Evolutionary conservation across 352 stramenopile genomes (phyloP).

Genomic region (Globisporangium abappressorium): DNA sequence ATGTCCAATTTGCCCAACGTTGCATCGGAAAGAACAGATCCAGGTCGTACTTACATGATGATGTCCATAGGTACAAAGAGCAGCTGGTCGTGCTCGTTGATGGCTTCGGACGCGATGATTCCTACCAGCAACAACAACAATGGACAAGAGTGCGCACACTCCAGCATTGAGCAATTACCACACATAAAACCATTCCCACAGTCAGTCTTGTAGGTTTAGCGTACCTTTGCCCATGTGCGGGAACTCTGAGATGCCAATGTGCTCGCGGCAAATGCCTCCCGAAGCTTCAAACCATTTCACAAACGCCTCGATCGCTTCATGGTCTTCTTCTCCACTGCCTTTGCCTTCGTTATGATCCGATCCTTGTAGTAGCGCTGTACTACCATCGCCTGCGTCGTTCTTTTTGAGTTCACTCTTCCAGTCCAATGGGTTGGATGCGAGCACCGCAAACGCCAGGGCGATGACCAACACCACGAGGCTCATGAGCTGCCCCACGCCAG

Average conservation of each 20-base stretch:
- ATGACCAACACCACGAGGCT: background rate
- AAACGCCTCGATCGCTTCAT: slow-evolving; percentile 23
- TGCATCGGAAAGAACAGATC: too few relatives aligned
- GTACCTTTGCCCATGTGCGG: slow-evolving; percentile 33
- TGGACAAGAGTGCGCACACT: too few relatives aligned
- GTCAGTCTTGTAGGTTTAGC: too few relatives aligned
- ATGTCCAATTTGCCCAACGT: background rate
- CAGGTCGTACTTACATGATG: slow-evolving; percentile 34
- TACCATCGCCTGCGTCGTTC: background rate
- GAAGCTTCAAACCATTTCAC: slow-evolving; percentile 39
- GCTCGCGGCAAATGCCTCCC: slow-evolving; percentile 24
- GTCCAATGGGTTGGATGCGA: slow-evolving; percentile 9
- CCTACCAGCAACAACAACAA: slow-evolving; percentile 15
- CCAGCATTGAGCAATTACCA: too few relatives aligned
- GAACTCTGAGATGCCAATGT: slow-evolving; percentile 29
- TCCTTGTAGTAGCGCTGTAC: background rate
- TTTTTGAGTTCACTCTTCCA: background rate
- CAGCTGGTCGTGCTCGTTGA: slow-evolving; percentile 32
- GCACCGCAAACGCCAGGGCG: slow-evolving; percentile 3
- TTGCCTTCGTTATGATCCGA: background rate
- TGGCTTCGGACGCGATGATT: slow-evolving; percentile 23
- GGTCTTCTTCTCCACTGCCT: background rate
- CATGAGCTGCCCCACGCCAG: slow-evolving; percentile 6
- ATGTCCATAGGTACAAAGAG: slow-evolving; percentile 41
- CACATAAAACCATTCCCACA: too few relatives aligned